Conservation (phyloP, 202 grass and related monocot species). For the Dendrocalamus latiflorus region DNA sequence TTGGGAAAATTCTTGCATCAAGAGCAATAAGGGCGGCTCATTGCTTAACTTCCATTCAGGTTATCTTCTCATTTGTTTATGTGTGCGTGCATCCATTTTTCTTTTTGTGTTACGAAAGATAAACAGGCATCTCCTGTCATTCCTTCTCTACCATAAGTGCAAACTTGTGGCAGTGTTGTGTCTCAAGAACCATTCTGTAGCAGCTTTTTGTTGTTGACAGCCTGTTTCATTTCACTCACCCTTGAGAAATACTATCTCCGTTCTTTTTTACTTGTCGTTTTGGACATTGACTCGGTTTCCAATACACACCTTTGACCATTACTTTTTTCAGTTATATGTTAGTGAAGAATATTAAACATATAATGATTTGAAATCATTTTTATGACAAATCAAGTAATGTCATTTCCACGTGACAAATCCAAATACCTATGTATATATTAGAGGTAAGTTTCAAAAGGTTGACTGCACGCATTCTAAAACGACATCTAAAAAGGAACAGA, state of each 20-base stretch:
- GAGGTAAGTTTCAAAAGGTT: too few relatives aligned
- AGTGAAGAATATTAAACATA: too few relatives aligned
- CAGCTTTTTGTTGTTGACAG: not conserved
- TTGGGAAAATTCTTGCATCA: slow-evolving; percentile 75
- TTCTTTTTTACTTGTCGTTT: too few relatives aligned
- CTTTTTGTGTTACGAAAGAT: not conserved
- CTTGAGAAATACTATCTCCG: not conserved
- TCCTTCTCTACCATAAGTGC: not conserved
- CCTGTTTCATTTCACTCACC: not conserved
- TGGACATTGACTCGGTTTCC: too few relatives aligned
- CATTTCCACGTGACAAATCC: too few relatives aligned
- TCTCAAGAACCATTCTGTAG: not conserved
- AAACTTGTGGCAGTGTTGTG: not conserved
- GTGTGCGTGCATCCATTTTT: not conserved
- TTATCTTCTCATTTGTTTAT: slow-evolving; percentile 37
- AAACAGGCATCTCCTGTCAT: not conserved
- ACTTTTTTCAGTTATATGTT: too few relatives aligned
- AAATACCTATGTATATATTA: too few relatives aligned
- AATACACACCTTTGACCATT: too few relatives aligned
- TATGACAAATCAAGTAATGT: too few relatives aligned
- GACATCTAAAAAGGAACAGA: too few relatives aligned
- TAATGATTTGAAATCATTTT: too few relatives aligned
- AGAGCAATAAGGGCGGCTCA: slow-evolving; percentile 94
- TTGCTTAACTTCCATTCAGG: slow-evolving; percentile 99
- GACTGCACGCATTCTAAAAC: too few relatives aligned